Base-by-base conservation (phyloP, 2,329 filamentous ascomycete genomes). In the Fusarium mangiferae region DNA sequence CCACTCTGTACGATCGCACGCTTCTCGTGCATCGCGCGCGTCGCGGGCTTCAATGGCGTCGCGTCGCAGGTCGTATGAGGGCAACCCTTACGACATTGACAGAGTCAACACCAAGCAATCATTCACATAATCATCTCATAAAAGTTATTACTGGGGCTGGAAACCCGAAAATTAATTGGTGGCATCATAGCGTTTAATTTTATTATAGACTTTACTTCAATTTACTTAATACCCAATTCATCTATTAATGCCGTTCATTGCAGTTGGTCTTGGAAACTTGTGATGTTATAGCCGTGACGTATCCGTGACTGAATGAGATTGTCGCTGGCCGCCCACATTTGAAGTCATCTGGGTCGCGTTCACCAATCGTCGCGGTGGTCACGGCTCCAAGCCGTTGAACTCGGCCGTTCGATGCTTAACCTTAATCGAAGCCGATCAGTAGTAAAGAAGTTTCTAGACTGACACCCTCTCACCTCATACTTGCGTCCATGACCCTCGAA, bases 11-110 rank as follows among this genome's bases (percentile, higher is more conserved):
- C 57, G 68, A 51, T 74, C 70, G n/a, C 70, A 62, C 4, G 61
- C 61, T 5, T 73, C 71, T 22, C 70, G 46, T 42, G 66, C 66
- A n/a, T 66, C 65, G 15, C 65, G 62, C 22, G 65, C 52, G 7
- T 70, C 67, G 3, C 51, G 45, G 26, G 52, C 52, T 28, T 70
- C 66, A n/a, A 33, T 56, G 18, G 66, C 61, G 0, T 74, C 71
- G 11, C 72, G 67, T n/a, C 72, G 72, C 44, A 69, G 35, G 44
- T 74, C 72, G 6, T 74, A 74, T 18, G 72, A 74, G 6, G 72
- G 72, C 6, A 74, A 74, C 44, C 72, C 72, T 17, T 74, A 74
- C 42, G 68, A 74, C 14, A 74, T 74, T 26, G 72, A 74, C n/a
- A 46, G 72, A 7, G 72, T 74, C 59, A 74, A 74, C 45, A 74